Conservation (phyloP, 78 protist genomes). For the Dictyostelium purpureum region DNA sequence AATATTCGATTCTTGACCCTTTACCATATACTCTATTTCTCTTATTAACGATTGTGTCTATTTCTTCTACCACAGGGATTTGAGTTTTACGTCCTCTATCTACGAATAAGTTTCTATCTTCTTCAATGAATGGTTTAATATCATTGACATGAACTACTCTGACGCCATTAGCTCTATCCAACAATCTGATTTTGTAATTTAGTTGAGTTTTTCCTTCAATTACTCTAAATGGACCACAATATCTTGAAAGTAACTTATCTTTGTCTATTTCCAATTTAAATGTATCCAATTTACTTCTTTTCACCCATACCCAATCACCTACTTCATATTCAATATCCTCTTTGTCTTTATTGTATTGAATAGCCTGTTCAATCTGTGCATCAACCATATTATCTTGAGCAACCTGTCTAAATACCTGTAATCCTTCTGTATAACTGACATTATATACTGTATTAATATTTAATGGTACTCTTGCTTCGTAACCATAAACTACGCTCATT, state of each 20-base stretch:
- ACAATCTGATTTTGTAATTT: background rate
- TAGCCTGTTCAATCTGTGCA: background rate
- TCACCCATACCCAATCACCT: constrained; percentile 1
- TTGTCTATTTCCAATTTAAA: background rate
- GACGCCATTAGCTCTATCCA: background rate
- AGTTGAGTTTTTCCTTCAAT: background rate
- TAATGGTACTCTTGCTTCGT: constrained; percentile 10
- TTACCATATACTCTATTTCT: background rate
- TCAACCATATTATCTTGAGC: constrained; percentile 1
- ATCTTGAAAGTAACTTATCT: background rate
- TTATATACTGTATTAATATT: background rate
- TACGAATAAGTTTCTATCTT: background rate
- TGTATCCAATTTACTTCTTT: background rate
- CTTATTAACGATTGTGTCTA: background rate
- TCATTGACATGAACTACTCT: background rate
- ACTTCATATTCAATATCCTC: background rate
- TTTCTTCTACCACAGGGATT: background rate
- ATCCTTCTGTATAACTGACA: background rate
- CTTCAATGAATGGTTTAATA: background rate
- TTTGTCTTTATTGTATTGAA: background rate
- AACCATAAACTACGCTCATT: background rate
- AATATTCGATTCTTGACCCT: background rate
- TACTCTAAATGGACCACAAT: background rate
- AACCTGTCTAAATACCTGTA: background rate
- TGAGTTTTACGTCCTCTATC: background rate